These are phyloP conservation scores for Ettlia oleoabundans DNA, from an alignment of 139 green algal species.

Conservation along the genomic window DNA sequence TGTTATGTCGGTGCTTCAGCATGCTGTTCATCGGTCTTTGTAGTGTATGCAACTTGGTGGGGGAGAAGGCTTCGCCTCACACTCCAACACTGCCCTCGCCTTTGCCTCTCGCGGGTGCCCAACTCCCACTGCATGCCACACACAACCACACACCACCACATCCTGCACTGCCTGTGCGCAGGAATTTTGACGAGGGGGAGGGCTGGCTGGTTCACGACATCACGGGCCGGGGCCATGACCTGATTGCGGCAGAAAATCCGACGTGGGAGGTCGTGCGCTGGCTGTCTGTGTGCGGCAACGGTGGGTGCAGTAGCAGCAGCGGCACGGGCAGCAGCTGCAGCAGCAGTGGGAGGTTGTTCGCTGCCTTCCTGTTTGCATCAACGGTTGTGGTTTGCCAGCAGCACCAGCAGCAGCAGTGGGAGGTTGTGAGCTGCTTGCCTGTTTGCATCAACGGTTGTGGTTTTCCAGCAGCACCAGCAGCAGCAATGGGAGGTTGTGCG, in stretches of 20 bases:
- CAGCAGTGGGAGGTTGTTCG: too few relatives aligned
- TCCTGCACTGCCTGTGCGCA: neutral
- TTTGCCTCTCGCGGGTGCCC: neutral
- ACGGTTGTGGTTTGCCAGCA: neutral
- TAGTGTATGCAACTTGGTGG: too few relatives aligned
- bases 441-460: neutral
- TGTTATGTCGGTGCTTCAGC: too few relatives aligned
- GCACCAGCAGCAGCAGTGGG: too few relatives aligned
- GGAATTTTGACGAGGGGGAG: slow-evolving; percentile 83
- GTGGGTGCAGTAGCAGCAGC: neutral
- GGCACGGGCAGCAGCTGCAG: too few relatives aligned
- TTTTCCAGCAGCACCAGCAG: neutral
- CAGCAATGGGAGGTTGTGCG: too few relatives aligned
- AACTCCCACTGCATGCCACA: neutral
- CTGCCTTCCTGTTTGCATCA: too few relatives aligned
- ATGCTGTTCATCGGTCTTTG: too few relatives aligned
- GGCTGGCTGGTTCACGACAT: slow-evolving; percentile 76
- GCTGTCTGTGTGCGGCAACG: slow-evolving; percentile 83
- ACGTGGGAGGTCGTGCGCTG: slow-evolving; percentile 78
- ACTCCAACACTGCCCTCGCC: too few relatives aligned
- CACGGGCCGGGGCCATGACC: slow-evolving; percentile 77
- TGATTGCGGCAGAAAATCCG: slow-evolving; percentile 64
- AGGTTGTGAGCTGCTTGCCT: too few relatives aligned
- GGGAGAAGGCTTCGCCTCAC: too few relatives aligned
- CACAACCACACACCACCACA: neutral